phyloP scores from a whole-genome alignment of 148 eudicot genomes.

The Silene uniflora region DNA sequence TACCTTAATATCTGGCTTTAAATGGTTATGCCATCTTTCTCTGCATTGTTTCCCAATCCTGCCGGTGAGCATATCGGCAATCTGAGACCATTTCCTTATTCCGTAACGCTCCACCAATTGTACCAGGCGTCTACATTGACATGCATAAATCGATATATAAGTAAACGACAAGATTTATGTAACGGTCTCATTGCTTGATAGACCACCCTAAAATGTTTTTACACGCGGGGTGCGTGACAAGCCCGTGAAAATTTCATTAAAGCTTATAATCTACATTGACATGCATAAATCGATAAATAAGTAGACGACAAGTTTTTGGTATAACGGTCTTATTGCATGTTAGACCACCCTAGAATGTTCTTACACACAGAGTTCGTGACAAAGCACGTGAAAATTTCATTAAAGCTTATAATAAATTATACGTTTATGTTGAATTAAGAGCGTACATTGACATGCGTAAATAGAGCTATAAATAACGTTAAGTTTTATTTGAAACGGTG shows the following conservation, averaged over 20 bases:
- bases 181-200: background rate
- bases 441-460: conserved; percentile 19
- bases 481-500: background rate
- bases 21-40: conserved; percentile 97
- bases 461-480: background rate
- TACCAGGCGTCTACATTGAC: conserved; percentile 23
- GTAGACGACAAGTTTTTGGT: too few species aligned
- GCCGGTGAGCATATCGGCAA: conserved; percentile 71
- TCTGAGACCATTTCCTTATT: conserved; percentile 79
- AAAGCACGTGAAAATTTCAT: background rate
- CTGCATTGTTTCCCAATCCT: conserved; percentile 95
- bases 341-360: background rate
- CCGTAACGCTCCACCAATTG: conserved; percentile 74
- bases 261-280: conserved; percentile 6
- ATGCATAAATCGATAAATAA: conserved; percentile 6
- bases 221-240: background rate
- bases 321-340: too few species aligned
- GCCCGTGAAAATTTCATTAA: background rate
- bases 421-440: background rate
- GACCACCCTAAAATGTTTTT: background rate
- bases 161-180: background rate
- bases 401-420: too few species aligned
- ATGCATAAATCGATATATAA: conserved; percentile 5
- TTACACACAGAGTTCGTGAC: background rate
- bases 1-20: conserved; percentile 91